Conservation (phyloP, 1,139 yeast genomes). For the Zygotorulaspora mrakii region DNA sequence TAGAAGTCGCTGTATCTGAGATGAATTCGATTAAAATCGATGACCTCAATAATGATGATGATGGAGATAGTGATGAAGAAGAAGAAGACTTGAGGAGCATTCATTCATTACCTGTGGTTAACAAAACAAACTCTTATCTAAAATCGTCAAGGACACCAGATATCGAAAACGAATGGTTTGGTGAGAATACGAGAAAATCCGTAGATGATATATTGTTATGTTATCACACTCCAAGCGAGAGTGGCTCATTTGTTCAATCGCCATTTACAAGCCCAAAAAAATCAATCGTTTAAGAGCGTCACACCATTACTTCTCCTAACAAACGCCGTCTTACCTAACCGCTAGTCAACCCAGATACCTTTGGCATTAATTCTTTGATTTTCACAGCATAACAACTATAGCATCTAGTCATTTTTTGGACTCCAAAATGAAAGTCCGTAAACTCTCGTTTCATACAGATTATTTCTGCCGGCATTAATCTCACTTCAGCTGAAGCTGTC, state of each 20-base stretch:
- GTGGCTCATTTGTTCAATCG: constrained; percentile 15
- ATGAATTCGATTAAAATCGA: background rate
- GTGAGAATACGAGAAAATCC: constrained; percentile 24
- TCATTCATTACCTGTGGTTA: constrained; percentile 1
- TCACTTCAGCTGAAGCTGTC: background rate
- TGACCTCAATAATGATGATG: background rate
- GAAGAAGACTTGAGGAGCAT: constrained; percentile 1
- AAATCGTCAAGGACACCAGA: constrained; percentile 23
- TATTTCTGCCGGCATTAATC: background rate
- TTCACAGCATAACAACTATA: too few relatives aligned
- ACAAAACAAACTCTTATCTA: constrained; percentile 19
- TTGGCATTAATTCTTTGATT: too few relatives aligned
- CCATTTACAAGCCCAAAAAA: constrained; percentile 2
- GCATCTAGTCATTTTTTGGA: constrained; percentile 1
- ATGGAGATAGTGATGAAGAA: background rate
- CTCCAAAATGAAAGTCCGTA: background rate
- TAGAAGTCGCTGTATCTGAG: constrained; percentile 4
- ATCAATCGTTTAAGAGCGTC: too few relatives aligned
- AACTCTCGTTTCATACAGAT: background rate
- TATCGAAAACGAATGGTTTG: constrained; percentile 20
- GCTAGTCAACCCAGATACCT: too few relatives aligned
- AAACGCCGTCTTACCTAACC: too few relatives aligned
- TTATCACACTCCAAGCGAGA: constrained; percentile 27
- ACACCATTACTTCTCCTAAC: too few relatives aligned
- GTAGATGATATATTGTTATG: constrained; percentile 32